A percentile compares a stretch with the other conserved stretches of the same genome.
Conservation (phyloP, 768 basidiomycete species). For the Gelatoporia subvermispora region DNA sequence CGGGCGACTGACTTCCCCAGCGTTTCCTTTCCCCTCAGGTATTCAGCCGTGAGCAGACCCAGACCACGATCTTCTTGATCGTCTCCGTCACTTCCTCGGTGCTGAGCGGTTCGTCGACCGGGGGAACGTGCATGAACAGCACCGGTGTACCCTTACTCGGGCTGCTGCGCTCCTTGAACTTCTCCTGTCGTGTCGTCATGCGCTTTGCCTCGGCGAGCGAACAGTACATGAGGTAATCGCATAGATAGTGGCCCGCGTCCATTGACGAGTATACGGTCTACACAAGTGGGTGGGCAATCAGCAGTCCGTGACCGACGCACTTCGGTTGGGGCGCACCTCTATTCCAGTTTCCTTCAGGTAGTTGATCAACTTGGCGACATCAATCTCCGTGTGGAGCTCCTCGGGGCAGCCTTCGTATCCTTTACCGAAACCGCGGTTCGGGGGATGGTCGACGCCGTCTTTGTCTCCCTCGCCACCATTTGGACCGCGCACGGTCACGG, state of each 20-base stretch:
- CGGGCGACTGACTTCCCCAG: not conserved
- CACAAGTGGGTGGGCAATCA: not conserved
- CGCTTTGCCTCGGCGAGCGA: conserved; percentile 67
- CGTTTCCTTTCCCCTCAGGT: not conserved
- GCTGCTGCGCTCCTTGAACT: conserved; percentile 21
- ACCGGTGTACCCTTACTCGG: conserved; percentile 36
- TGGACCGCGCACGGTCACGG: conserved; percentile 1
- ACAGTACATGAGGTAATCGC: conserved; percentile 75
- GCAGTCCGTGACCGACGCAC: not conserved
- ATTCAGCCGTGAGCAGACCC: conserved; percentile 38
- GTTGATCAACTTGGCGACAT: conserved; percentile 52
- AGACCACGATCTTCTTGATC: conserved; percentile 54
- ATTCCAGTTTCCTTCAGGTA: conserved; percentile 48
- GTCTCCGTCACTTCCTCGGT: conserved; percentile 67
- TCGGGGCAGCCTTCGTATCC: conserved; percentile 53
- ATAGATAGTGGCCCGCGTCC: conserved; percentile 73
- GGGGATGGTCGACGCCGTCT: conserved; percentile 11
- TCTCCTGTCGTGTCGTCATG: conserved; percentile 16
- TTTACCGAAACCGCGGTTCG: conserved; percentile 24
- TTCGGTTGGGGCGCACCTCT: conserved; percentile 32
- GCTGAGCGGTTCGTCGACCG: conserved; percentile 56
- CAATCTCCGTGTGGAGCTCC: conserved; percentile 55
- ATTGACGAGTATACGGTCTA: conserved; percentile 69
- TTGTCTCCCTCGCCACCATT: conserved; percentile 6
- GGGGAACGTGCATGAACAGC: conserved; percentile 69